Conservation (phyloP, 495 filamentous ascomycete genomes). For the Penicillium paradoxum region DNA sequence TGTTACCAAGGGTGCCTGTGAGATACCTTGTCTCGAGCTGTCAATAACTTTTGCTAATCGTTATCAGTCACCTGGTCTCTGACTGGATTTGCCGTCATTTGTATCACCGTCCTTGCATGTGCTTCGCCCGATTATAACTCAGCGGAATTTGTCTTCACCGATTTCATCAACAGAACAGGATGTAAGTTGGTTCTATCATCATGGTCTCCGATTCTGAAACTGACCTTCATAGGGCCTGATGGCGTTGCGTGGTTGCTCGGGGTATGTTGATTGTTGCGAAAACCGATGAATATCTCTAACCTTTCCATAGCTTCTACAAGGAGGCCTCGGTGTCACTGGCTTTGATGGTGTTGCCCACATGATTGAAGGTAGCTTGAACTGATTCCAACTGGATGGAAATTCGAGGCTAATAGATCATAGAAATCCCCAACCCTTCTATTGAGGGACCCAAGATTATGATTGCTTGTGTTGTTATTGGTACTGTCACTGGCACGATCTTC, state of each 20-base stretch:
- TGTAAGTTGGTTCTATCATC: constrained; percentile 29
- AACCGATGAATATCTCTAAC: constrained; percentile 15
- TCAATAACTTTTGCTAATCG: not conserved
- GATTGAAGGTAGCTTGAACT: constrained; percentile 36
- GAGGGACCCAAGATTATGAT: constrained; percentile 72
- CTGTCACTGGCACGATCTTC: constrained; percentile 64
- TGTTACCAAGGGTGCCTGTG: constrained; percentile 56
- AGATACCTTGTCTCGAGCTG: constrained; percentile 5
- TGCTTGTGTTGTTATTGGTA: constrained; percentile 62
- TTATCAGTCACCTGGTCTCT: constrained; percentile 60
- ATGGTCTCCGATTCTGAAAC: not conserved
- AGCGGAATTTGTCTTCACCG: constrained; percentile 52
- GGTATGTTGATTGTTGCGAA: constrained; percentile 22
- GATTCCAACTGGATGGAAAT: not conserved
- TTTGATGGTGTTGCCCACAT: constrained; percentile 54
- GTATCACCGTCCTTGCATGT: constrained; percentile 59
- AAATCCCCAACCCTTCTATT: constrained; percentile 64
- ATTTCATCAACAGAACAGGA: constrained; percentile 57
- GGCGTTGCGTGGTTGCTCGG: constrained; percentile 62
- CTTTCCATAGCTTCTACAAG: constrained; percentile 47
- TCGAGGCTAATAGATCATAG: constrained; percentile 27
- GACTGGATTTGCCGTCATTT: constrained; percentile 62
- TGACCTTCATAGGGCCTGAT: constrained; percentile 47
- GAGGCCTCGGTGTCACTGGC: constrained; percentile 56
- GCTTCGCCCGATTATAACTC: constrained; percentile 57